phyloP scores from a whole-genome alignment of 2,329 filamentous ascomycete species.

The Monilinia polystroma region DNA sequence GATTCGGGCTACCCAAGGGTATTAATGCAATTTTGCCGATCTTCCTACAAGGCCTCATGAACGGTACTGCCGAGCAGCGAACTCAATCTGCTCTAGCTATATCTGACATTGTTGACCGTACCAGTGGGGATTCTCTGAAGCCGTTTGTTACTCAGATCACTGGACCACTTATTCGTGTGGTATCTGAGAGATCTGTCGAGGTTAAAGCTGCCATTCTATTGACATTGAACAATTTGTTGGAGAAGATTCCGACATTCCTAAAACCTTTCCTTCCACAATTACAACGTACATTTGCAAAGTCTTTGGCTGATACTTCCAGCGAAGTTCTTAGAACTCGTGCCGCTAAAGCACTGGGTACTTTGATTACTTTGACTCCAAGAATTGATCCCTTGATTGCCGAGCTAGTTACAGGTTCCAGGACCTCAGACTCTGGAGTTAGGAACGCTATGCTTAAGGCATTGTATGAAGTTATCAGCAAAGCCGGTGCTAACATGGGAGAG shows the following conservation, averaged over 20 bases:
- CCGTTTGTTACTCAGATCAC: slow-evolving; percentile 98
- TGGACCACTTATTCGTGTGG: slow-evolving; percentile 93
- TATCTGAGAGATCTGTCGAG: slow-evolving; percentile 92
- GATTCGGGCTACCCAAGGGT: slow-evolving; percentile 91
- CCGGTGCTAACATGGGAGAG: slow-evolving; percentile 92
- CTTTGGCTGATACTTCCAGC: slow-evolving; percentile 87
- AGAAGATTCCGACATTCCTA: slow-evolving; percentile 93
- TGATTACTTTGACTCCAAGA: slow-evolving; percentile 93
- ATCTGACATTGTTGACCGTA: slow-evolving; percentile 92
- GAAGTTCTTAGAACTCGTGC: slow-evolving; percentile 84
- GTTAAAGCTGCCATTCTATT: slow-evolving; percentile 93
- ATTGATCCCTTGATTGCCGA: slow-evolving; percentile 92
- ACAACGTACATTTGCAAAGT: slow-evolving; percentile 95
- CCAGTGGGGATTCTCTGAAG: slow-evolving; percentile 81
- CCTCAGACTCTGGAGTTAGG: slow-evolving; percentile 78
- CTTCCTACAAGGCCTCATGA: slow-evolving; percentile 97
- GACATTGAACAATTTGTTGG: slow-evolving; percentile 89
- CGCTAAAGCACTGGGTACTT: slow-evolving; percentile 87
- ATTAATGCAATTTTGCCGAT: slow-evolving; percentile 96
- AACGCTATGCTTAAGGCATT: slow-evolving; percentile 96
- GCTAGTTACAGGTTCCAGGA: slow-evolving; percentile 93
- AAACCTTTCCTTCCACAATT: slow-evolving; percentile 97
- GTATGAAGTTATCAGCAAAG: slow-evolving; percentile 94
- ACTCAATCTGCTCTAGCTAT: slow-evolving; percentile 90
- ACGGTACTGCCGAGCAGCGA: slow-evolving; percentile 87